Evolutionary conservation across 345 rosid species (phyloP).

Genomic region (Bruguiera parviflora): DNA sequence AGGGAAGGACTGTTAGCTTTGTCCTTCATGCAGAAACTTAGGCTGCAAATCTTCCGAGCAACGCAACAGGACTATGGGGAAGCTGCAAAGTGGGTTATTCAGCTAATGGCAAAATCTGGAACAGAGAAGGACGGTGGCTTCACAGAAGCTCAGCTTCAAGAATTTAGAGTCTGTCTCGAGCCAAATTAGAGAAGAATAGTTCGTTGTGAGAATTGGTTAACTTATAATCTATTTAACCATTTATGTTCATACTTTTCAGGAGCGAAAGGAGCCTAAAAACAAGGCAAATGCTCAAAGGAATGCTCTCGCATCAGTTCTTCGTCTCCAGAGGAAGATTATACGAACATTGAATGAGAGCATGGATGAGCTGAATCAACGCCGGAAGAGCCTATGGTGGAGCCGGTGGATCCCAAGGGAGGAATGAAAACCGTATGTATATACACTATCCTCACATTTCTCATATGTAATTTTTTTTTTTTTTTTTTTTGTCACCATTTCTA

Average conservation of each 20-base stretch:
- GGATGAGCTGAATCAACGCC: conserved; percentile 65
- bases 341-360: conserved; percentile 66
- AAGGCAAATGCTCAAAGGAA: conserved; percentile 62
- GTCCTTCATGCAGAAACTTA: conserved; percentile 82
- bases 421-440: conserved; percentile 38
- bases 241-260: conserved; percentile 36
- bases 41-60: conserved; percentile 70
- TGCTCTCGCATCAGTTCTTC: conserved; percentile 72
- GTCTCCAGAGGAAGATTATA: conserved; percentile 70
- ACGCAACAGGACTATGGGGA: conserved; percentile 90
- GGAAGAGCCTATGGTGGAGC: conserved; percentile 93
- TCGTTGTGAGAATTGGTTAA: not conserved
- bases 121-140: conserved; percentile 89
- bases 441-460: not conserved
- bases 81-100: conserved; percentile 70
- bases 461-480: conserved; percentile 35
- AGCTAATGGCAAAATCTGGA: conserved; percentile 89
- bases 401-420: conserved; percentile 94
- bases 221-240: not conserved
- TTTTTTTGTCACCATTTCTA: conserved; percentile 21
- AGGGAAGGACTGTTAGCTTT: conserved; percentile 70
- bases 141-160: conserved; percentile 92
- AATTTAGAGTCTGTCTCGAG: conserved; percentile 52
- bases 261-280: conserved; percentile 49
- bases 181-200: not conserved